Evolutionary conservation across 2,329 filamentous ascomycete genomes (phyloP), one percentile per base, ranked within the genome.

Genomic region (Daldinia sp.): DNA sequence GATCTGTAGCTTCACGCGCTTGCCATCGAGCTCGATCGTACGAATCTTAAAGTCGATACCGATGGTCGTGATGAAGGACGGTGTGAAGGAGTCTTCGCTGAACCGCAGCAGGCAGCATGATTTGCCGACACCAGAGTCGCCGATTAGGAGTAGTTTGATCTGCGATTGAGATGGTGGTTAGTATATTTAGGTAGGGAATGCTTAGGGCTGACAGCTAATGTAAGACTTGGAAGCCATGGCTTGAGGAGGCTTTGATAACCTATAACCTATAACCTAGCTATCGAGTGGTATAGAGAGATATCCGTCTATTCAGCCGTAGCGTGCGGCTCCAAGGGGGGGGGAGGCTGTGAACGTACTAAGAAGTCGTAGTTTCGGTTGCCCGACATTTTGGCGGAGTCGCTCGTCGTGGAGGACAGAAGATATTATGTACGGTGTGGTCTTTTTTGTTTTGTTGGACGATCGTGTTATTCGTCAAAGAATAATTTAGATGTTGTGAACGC

Each of bases 31-130:
- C 85, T 99, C 96, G 84, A 99, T 99, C 73, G 96, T 99, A 74
- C 96, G 90, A 81, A 99, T 99, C 88, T 99, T 99, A 87, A 99
- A 99, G 85, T 99, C 96, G 85, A 99, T 98, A 75, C 96, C 96
- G 83, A 99, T 99, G 71, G 96, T 99, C 71, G 94, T 97, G 86
- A 98, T 98, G 87, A 97, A 98, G 76, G 93, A 97, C 48, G 94
- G 94, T 60, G 94, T 98, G 85, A 97, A 98, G 53, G 93, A 97
- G 86, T 98, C 94, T 84, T 98, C 94, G 83, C 93, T 97, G 86
- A 98, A 98, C 76, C 94, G 93, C 79, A 98, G 86, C 81, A 98
- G 88, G 83, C 94, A 97, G 90, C 94, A 98, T 75, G 94, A 98
- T 85, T 98, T 98, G 81, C 94, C 94, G 70, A 98, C 94, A 78